Percentiles rank a stretch among this genome's conserved stretches.
phyloP scores from a whole-genome alignment of 2,329 filamentous ascomycete species.

The Teratosphaeria gauchensis region DNA sequence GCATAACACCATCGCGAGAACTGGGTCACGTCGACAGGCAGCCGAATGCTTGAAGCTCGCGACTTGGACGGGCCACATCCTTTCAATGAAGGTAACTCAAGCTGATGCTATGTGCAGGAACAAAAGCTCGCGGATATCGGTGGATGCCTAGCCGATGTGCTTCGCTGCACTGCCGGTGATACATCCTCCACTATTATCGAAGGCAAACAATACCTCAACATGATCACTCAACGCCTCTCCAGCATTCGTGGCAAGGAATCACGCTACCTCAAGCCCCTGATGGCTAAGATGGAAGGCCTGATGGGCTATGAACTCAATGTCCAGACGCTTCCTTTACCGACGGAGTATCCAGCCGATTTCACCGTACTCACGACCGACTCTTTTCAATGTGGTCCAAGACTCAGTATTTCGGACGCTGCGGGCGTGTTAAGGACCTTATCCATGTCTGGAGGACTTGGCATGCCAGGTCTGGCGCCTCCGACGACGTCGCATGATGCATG shows the following conservation, averaged over 20 bases:
- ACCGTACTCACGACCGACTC: neutral
- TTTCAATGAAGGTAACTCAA: neutral
- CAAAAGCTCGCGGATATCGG: slow-evolving; percentile 29
- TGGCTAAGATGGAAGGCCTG: slow-evolving; percentile 24
- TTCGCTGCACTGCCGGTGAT: slow-evolving; percentile 27
- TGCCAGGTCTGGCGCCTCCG: slow-evolving; percentile 11
- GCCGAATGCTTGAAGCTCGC: neutral
- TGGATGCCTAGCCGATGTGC: slow-evolving; percentile 26
- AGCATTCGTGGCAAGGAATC: slow-evolving; percentile 27
- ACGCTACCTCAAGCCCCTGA: slow-evolving; percentile 26
- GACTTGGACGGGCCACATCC: neutral
- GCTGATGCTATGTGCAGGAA: slow-evolving; percentile 16
- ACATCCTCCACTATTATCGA: slow-evolving; percentile 22
- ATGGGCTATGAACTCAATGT: slow-evolving; percentile 18
- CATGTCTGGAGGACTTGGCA: slow-evolving; percentile 19
- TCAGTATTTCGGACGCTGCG: slow-evolving; percentile 18
- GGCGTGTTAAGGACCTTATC: slow-evolving; percentile 22
- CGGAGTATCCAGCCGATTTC: slow-evolving; percentile 1
- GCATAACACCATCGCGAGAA: too few species aligned
- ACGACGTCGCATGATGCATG: slow-evolving; percentile 5
- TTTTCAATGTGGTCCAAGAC: slow-evolving; percentile 1
- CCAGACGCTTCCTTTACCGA: slow-evolving; percentile 13
- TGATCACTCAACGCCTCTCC: slow-evolving; percentile 23
- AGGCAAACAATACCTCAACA: slow-evolving; percentile 26
- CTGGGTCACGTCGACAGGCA: neutral